A percentile compares a stretch with the other conserved stretches of the same genome.
Conservation (phyloP, 306 rosid species). For the Dalbergia cochinchinensis region DNA sequence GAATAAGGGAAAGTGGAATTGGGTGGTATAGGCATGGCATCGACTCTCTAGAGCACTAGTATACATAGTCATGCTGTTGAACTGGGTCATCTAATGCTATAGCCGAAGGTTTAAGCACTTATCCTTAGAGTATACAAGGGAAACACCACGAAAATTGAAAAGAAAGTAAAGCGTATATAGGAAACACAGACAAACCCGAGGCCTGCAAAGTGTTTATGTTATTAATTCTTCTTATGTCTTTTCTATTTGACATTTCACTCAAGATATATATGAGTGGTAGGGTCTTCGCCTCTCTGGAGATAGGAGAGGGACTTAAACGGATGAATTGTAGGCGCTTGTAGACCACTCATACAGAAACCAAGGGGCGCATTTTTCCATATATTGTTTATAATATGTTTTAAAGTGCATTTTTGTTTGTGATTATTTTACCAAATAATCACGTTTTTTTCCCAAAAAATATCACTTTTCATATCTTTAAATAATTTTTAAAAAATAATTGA, state of each 20-base stretch:
- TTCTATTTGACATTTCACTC: constrained; percentile 34
- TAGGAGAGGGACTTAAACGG: neutral
- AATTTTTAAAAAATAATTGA: too few species aligned
- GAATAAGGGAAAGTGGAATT: constrained; percentile 48
- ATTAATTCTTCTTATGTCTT: constrained; percentile 46
- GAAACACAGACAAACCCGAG: constrained; percentile 26
- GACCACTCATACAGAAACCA: constrained; percentile 23
- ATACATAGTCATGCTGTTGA: constrained; percentile 39
- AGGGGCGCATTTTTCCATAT: constrained; percentile 39
- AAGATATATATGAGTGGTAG: neutral
- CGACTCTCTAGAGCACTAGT: constrained; percentile 30
- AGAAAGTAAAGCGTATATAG: neutral
- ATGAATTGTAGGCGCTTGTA: constrained; percentile 25
- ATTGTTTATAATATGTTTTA: neutral
- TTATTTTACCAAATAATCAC: too few species aligned
- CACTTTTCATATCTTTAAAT: too few species aligned
- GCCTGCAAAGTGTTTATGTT: constrained; percentile 27
- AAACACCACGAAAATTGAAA: constrained; percentile 11
- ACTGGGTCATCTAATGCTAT: constrained; percentile 26
- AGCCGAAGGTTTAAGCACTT: constrained; percentile 39
- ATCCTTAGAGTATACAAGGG: constrained; percentile 1
- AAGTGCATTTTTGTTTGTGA: too few species aligned
- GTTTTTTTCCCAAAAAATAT: too few species aligned
- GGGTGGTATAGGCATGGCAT: constrained; percentile 45
- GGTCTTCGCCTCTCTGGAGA: constrained; percentile 4